phyloP scores from a whole-genome alignment of 129 eudicot genomes.

The Rutidosis leptorrhynchoides region DNA sequence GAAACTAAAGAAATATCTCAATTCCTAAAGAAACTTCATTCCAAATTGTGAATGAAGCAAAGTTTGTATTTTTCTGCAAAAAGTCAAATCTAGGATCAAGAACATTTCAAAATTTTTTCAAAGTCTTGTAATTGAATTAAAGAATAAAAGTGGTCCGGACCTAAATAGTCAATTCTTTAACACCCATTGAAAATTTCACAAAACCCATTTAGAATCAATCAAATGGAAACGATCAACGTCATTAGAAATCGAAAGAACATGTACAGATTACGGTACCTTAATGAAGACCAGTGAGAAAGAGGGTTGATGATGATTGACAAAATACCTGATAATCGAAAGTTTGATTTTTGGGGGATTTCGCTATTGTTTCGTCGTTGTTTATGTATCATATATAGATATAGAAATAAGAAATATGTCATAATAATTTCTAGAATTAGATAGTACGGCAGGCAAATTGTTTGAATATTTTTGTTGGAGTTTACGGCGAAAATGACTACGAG shows the following conservation, averaged over 20 bases:
- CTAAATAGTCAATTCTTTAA: background rate
- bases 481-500: conserved; percentile 41
- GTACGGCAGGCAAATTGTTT: conserved; percentile 22
- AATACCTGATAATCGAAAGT: conserved; percentile 26
- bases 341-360: conserved; percentile 6
- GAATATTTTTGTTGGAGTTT: conserved; percentile 36
- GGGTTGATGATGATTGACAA: conserved; percentile 15
- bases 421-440: conserved; percentile 8
- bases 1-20: conserved; percentile 7
- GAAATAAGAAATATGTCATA: conserved; percentile 9
- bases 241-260: conserved; percentile 15
- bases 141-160: conserved; percentile 10
- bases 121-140: conserved; percentile 15
- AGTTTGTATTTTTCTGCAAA: background rate
- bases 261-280: conserved; percentile 24
- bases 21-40: conserved; percentile 4
- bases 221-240: conserved; percentile 12
- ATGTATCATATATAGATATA: background rate
- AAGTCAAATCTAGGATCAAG: conserved; percentile 14
- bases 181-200: background rate
- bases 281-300: conserved; percentile 18
- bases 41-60: background rate
- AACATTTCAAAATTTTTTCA: conserved; percentile 10
- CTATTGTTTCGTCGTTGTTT: background rate
- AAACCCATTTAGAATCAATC: conserved; percentile 10